Conservation (phyloP, 495 filamentous ascomycete species). For the Neurospora tetraspora region DNA sequence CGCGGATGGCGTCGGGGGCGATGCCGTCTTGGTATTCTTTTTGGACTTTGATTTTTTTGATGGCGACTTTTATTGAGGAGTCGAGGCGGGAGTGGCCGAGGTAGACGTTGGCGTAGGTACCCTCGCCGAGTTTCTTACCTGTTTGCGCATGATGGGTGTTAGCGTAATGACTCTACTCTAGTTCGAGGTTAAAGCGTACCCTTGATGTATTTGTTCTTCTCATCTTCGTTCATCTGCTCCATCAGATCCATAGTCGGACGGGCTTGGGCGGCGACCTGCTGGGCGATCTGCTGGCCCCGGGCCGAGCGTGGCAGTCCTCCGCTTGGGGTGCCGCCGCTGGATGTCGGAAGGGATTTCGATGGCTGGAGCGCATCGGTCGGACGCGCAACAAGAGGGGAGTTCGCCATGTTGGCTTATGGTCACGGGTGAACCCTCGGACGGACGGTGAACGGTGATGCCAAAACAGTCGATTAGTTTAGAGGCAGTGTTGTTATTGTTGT, state of each 20-base stretch:
- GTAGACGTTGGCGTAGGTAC: conserved; percentile 95
- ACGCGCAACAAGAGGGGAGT: conserved; percentile 17
- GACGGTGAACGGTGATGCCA: background rate
- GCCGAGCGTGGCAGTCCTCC: background rate
- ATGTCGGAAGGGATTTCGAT: conserved; percentile 8
- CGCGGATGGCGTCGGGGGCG: conserved; percentile 86
- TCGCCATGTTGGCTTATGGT: conserved; percentile 26
- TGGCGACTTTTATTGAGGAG: conserved; percentile 66
- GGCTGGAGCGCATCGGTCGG: conserved; percentile 11
- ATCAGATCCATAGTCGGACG: conserved; percentile 47
- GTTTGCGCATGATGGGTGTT: background rate
- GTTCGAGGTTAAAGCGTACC: conserved; percentile 48
- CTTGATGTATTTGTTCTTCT: conserved; percentile 82
- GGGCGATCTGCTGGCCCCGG: conserved; percentile 5
- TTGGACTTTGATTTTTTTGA: conserved; percentile 97
- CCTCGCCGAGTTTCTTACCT: conserved; percentile 89
- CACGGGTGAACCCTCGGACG: background rate
- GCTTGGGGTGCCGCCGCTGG: conserved; percentile 19
- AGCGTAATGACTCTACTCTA: too few relatives aligned
- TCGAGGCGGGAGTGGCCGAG: conserved; percentile 64
- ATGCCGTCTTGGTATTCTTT: conserved; percentile 75
- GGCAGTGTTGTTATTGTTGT: background rate
- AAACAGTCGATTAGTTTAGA: background rate
- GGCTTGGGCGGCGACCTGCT: conserved; percentile 5
- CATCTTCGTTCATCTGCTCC: conserved; percentile 82